Base-by-base conservation (phyloP, 2,329 filamentous ascomycete species). In the Colletotrichum echinochloae region DNA sequence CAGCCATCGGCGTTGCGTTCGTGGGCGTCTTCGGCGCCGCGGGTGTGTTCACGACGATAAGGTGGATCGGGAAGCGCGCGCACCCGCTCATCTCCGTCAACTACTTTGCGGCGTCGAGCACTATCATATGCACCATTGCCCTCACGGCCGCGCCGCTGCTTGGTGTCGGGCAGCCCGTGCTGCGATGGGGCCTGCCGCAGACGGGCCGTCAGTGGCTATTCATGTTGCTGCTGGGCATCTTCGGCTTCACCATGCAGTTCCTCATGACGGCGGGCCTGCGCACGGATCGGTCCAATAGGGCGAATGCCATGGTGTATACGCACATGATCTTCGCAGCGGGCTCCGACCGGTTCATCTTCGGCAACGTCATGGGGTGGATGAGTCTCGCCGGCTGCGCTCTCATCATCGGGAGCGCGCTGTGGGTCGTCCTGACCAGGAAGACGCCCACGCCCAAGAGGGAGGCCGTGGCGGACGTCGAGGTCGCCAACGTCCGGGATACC, bases 41-140 rank as follows among this genome's bases (percentile, higher is more conserved):
- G 0, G 88, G 88, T 3, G 93, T 94, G 9, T 94, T 91, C 76
- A 94, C 90, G 0, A 89, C 89, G 0, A 92, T 97, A 73, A 87
- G 94, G 20, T 90, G 91, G 80, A 95, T 97, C 71, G 94, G 95
- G 18, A 89, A 89, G 74, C 88, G 93, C 35, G 92, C 92, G 0
- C 94, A 97, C 77, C 89, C 94, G 0, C 84, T 97, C n/a, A 90
- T 97, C 67, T 92, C 89, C 2, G 93, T 97, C 66, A 97, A 94
- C 76, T 97, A 95, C 80, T 97, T 97, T 76, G 89, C 90, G 3
- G 83, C 85, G 0, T 91, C 89, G 82, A 93, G 91, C 75, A 91
- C 89, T 0, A 75, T 94, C 2, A 89, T 97, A 57, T 91, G 90
- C 52, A 77, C 86, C 2, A 74, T 88, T 1, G 88, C 88, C 37